Percentiles rank a stretch among this genome's conserved stretches.
phyloP scores from a whole-genome alignment of 257 asterid species.

The Linderniella brevidens region DNA sequence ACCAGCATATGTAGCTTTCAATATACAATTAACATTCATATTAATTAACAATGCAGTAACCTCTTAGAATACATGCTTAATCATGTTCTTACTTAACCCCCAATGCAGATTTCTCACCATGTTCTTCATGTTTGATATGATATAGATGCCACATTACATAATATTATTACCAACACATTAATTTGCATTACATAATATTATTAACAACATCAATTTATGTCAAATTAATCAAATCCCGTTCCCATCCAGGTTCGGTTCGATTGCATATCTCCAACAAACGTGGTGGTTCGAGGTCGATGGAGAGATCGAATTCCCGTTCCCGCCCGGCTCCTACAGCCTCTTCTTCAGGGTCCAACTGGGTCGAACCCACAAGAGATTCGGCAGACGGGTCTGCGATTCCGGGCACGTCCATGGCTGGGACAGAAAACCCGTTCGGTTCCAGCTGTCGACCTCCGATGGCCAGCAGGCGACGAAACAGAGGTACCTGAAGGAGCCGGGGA shows the following conservation, averaged over 20 bases:
- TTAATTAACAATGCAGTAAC: too few relatives aligned
- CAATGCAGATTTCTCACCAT: too few relatives aligned
- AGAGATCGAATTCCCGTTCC: not conserved
- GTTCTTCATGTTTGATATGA: not conserved
- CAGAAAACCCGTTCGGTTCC: conserved; percentile 4
- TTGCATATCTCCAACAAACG: conserved; percentile 5
- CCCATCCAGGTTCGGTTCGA: not conserved
- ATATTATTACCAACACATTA: not conserved
- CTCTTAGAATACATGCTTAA: too few relatives aligned
- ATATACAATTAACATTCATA: too few relatives aligned
- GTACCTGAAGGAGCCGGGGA: not conserved
- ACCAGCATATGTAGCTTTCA: too few relatives aligned
- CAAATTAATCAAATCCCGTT: too few relatives aligned
- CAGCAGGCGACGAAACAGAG: not conserved
- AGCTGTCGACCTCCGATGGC: not conserved
- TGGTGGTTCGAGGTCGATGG: conserved; percentile 6
- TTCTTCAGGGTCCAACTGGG: conserved; percentile 1
- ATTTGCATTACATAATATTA: too few relatives aligned
- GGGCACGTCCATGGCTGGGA: conserved; percentile 6
- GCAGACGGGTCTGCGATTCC: not conserved
- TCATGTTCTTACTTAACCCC: too few relatives aligned
- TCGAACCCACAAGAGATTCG: not conserved
- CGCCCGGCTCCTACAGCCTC: conserved; percentile 1
- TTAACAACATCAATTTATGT: not conserved
- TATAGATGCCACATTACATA: not conserved